These are phyloP conservation scores for Fusarium denticulatum DNA, from an alignment of 2,329 filamentous ascomycete genomes.

Conservation along the genomic window DNA sequence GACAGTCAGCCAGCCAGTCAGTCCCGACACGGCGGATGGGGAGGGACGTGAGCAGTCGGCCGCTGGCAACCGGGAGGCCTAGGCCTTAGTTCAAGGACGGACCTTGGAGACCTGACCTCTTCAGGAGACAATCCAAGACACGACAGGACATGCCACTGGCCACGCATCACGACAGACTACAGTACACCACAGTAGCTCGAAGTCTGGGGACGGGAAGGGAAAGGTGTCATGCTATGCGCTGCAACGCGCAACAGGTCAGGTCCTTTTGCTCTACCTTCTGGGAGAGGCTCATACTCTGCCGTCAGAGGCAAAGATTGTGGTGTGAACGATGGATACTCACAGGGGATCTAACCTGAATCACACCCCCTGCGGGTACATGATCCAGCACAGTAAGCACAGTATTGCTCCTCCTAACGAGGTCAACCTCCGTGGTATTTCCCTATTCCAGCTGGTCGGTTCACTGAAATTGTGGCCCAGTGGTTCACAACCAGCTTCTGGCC, in stretches of 20 bases:
- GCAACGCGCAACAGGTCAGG: conserved; percentile 13
- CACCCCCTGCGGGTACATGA: conserved; percentile 20
- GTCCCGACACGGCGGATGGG: conserved; percentile 24
- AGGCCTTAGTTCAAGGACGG: conserved; percentile 12
- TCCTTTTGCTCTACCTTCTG: conserved; percentile 25
- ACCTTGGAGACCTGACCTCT: conserved; percentile 14
- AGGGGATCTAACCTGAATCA: conserved; percentile 32
- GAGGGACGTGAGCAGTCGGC: conserved; percentile 14
- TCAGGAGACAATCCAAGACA: conserved; percentile 26
- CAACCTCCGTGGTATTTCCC: conserved; percentile 37
- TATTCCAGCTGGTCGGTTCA: conserved; percentile 33
- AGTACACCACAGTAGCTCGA: conserved; percentile 22
- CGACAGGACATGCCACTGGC: conserved; percentile 7
- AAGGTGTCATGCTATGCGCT: conserved; percentile 27
- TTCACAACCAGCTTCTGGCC: neutral
- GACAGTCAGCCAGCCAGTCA: neutral
- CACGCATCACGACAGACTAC: conserved; percentile 15
- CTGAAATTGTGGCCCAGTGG: conserved; percentile 4
- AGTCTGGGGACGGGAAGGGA: conserved; percentile 39
- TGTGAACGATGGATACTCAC: conserved; percentile 26
- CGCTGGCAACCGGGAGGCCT: conserved; percentile 26
- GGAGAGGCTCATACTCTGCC: conserved; percentile 2
- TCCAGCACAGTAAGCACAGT: conserved; percentile 29
- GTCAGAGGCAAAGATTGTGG: conserved; percentile 14
- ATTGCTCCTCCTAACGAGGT: conserved; percentile 20